These are phyloP conservation scores for Torrubiellomyces zombiae DNA, from an alignment of 2,329 filamentous ascomycete species.

Conservation along the genomic window DNA sequence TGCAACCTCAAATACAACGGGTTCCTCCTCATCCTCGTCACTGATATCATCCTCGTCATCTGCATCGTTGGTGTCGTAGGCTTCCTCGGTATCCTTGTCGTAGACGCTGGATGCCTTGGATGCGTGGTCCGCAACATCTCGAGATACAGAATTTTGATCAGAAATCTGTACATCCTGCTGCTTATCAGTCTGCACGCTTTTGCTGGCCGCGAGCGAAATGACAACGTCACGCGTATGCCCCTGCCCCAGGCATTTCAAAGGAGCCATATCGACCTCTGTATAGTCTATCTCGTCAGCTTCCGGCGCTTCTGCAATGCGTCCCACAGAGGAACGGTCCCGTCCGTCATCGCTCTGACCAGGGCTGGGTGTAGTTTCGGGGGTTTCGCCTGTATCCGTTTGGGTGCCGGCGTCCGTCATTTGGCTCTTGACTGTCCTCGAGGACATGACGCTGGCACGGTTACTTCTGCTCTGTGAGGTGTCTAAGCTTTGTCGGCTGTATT, in stretches of 20 bases:
- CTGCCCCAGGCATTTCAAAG: constrained; percentile 28
- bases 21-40: constrained; percentile 41
- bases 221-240: constrained; percentile 18
- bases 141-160: no score
- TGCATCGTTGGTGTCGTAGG: constrained; percentile 11
- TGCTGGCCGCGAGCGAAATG: no score
- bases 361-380: constrained; percentile 37
- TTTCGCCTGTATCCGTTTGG: constrained; percentile 40
- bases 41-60: constrained; percentile 30
- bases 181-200: no score
- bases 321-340: constrained; percentile 22
- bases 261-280: constrained; percentile 38
- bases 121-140: constrained; percentile 9
- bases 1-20: constrained; percentile 53
- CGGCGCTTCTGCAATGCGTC: constrained; percentile 15
- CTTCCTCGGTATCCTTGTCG: constrained; percentile 8
- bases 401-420: constrained; percentile 55
- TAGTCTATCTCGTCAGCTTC: constrained; percentile 36
- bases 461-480: constrained; percentile 45
- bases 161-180: no score
- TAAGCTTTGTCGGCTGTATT: constrained; percentile 47
- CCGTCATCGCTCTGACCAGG: constrained; percentile 37
- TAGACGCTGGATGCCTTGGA: constrained; percentile 12
- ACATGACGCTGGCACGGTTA: constrained; percentile 61
- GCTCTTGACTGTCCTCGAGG: constrained; percentile 49